phyloP scores from a whole-genome alignment of 176 grass and related monocot genomes.

The Avena sativa region DNA sequence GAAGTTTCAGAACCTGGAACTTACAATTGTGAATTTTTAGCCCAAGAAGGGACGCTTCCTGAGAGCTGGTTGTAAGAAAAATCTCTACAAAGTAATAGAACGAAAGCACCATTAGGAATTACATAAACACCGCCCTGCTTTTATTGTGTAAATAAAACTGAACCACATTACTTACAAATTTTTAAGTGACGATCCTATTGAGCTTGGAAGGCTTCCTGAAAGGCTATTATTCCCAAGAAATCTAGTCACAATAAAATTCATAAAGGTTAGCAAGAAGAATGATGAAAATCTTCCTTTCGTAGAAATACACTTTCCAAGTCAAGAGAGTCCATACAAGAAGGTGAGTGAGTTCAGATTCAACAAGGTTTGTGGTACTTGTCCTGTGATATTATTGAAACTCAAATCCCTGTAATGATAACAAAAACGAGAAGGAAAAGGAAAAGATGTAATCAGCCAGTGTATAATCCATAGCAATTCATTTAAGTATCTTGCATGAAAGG shows the following conservation, averaged over 20 bases:
- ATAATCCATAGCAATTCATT: constrained; percentile 28
- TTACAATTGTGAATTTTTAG: constrained; percentile 67
- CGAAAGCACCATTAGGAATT: constrained; percentile 2
- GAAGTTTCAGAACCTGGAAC: constrained; percentile 37
- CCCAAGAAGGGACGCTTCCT: constrained; percentile 83
- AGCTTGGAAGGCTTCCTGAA: constrained; percentile 68
- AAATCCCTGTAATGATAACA: constrained; percentile 58
- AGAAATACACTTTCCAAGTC: neutral
- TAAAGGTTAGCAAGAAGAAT: constrained; percentile 17
- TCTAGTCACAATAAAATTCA: neutral
- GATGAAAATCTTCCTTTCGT: constrained; percentile 42
- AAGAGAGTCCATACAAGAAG: constrained; percentile 56
- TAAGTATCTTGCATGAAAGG: neutral
- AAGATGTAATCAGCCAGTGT: constrained; percentile 5
- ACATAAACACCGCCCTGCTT: neutral
- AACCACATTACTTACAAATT: constrained; percentile 57
- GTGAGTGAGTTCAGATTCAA: constrained; percentile 57
- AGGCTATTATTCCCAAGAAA: constrained; percentile 94
- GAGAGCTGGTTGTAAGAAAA: constrained; percentile 93
- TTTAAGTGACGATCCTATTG: constrained; percentile 49
- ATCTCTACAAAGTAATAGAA: constrained; percentile 58
- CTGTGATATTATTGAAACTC: constrained; percentile 95
- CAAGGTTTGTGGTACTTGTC: constrained; percentile 70
- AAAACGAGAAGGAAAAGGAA: neutral
- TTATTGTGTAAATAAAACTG: constrained; percentile 26